Conservation (phyloP, 2,329 filamentous ascomycete species). For the Cercospora beticola region DNA sequence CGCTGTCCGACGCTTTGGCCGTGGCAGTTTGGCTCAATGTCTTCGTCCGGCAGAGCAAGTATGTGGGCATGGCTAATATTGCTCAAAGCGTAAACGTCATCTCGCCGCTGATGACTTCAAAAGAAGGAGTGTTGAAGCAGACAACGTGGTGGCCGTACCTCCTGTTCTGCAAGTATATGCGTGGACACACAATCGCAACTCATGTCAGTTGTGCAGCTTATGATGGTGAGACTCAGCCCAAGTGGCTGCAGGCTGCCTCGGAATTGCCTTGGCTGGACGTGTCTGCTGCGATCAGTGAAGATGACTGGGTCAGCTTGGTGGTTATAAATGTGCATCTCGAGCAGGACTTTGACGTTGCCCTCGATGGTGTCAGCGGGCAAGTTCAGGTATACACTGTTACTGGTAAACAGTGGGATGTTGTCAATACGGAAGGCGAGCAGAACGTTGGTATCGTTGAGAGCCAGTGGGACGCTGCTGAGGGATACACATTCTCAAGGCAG, state of each 20-base stretch:
- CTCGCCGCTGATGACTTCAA: slow-evolving; percentile 70
- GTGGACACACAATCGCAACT: slow-evolving; percentile 65
- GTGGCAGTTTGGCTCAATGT: slow-evolving; percentile 74
- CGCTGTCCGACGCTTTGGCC: slow-evolving; percentile 72
- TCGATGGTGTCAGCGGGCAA: slow-evolving; percentile 54
- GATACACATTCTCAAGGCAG: slow-evolving; percentile 66
- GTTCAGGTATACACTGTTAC: slow-evolving; percentile 65
- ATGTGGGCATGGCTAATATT: slow-evolving; percentile 76
- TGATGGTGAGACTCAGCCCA: slow-evolving; percentile 63
- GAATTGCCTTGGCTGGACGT: slow-evolving; percentile 71
- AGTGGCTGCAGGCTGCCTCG: slow-evolving; percentile 63
- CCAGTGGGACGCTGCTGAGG: slow-evolving; percentile 63
- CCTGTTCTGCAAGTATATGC: slow-evolving; percentile 71
- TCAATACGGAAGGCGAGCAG: slow-evolving; percentile 63
- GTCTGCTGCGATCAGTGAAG: slow-evolving; percentile 59
- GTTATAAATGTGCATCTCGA: slow-evolving; percentile 70
- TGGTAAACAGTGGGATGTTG: slow-evolving; percentile 56
- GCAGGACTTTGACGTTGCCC: slow-evolving; percentile 57
- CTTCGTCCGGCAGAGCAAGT: slow-evolving; percentile 68
- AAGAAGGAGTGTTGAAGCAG: slow-evolving; percentile 65
- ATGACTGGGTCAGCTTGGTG: slow-evolving; percentile 63
- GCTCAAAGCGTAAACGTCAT: slow-evolving; percentile 79
- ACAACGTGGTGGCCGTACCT: slow-evolving; percentile 73
- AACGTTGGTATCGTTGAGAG: slow-evolving; percentile 62
- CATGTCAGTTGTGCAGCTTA: slow-evolving; percentile 66